Conservation (phyloP, 2,329 filamentous ascomycete species). For the Phyllosticta capitalensis region DNA sequence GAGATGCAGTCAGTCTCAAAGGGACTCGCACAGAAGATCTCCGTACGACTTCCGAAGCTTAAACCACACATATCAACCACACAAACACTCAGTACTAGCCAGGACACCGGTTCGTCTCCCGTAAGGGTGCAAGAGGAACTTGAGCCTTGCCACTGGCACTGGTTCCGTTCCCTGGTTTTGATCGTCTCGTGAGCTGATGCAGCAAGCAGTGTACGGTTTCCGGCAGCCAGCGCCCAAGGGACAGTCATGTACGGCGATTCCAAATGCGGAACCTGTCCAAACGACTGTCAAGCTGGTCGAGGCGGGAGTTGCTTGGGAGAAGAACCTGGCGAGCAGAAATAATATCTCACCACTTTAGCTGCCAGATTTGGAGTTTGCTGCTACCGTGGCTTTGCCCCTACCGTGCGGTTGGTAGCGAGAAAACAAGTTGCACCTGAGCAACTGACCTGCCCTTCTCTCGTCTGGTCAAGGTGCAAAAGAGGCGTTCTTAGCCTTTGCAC, state of each 20-base stretch:
- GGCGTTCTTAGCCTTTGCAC: not conserved
- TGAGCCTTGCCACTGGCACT: constrained; percentile 7
- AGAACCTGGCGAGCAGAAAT: not conserved
- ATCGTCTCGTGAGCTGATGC: constrained; percentile 11
- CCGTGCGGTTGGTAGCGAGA: constrained; percentile 9
- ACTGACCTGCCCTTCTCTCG: not conserved
- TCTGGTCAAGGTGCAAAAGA: constrained; percentile 2
- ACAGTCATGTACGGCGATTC: constrained; percentile 1
- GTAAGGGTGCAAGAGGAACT: constrained; percentile 6
- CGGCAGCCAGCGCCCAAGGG: not conserved
- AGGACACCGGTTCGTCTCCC: constrained; percentile 4
- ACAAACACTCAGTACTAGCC: constrained; percentile 4
- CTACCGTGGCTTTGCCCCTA: constrained; percentile 3
- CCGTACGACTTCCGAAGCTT: constrained; percentile 6
- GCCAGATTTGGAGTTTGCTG: not conserved
- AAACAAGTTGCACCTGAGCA: constrained; percentile 7
- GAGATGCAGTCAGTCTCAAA: constrained; percentile 9
- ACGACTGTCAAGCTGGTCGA: not conserved
- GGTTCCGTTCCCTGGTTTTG: constrained; percentile 7
- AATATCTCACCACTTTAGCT: not conserved
- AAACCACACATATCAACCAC: constrained; percentile 9
- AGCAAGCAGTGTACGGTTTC: constrained; percentile 7
- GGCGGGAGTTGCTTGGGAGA: not conserved
- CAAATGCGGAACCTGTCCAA: constrained; percentile 8
- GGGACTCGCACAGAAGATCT: constrained; percentile 9